Conservation (phyloP, 371 early-diverging fungal species). For the Zychaea mexicana region DNA sequence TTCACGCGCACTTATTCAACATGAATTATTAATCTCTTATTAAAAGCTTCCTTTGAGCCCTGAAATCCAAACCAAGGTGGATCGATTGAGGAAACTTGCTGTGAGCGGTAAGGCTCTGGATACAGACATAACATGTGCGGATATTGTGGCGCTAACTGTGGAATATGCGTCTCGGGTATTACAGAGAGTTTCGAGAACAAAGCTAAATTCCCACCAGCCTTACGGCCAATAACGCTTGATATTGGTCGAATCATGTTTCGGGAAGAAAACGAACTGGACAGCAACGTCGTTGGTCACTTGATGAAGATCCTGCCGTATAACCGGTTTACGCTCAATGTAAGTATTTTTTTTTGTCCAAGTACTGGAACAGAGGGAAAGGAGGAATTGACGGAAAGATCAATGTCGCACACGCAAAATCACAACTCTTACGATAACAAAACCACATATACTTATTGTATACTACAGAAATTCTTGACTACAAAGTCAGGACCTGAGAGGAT, state of each 20-base stretch:
- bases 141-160: neutral
- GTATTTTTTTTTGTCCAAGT: neutral
- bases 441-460: neutral
- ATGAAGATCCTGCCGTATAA: slow-evolving; percentile 57
- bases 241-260: slow-evolving; percentile 44
- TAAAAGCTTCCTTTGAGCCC: slow-evolving; percentile 32
- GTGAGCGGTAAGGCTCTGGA: slow-evolving; percentile 8
- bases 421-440: no score
- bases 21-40: neutral
- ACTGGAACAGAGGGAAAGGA: no score
- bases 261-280: slow-evolving; percentile 38
- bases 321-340: slow-evolving; percentile 52
- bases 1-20: no score
- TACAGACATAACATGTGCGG: neutral
- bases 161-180: neutral
- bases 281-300: slow-evolving; percentile 43
- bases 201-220: slow-evolving; percentile 44
- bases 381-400: neutral
- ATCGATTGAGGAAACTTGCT: slow-evolving; percentile 22
- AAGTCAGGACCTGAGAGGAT: slow-evolving; percentile 41
- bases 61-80: slow-evolving; percentile 28
- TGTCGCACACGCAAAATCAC: no score
- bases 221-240: slow-evolving; percentile 47
- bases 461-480: slow-evolving; percentile 46
- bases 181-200: slow-evolving; percentile 42